Conservation (phyloP, 1,284 basidiomycete species). For the Meira nashicola region DNA sequence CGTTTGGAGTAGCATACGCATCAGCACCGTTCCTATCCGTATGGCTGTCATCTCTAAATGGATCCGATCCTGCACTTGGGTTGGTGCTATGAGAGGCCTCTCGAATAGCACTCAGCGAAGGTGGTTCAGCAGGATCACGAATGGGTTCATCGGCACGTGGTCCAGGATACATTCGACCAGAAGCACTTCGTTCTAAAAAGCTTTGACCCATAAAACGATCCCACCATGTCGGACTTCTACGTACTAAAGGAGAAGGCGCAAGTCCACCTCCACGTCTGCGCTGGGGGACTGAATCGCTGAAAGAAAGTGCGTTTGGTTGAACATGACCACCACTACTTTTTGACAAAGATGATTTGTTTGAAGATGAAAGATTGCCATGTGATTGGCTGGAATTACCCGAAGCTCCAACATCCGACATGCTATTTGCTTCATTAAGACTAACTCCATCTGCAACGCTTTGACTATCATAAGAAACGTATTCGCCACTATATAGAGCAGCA, state of each 20-base stretch:
- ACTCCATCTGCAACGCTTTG: conserved; percentile 12
- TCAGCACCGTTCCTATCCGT: no score
- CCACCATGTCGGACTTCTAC: conserved; percentile 43
- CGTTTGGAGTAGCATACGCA: no score
- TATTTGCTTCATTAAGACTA: conserved; percentile 5
- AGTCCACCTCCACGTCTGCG: conserved; percentile 12
- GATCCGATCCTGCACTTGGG: conserved; percentile 12
- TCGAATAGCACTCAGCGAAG: conserved; percentile 23
- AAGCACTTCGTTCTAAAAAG: conserved; percentile 33
- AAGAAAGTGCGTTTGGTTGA: conserved; percentile 23
- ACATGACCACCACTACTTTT: conserved; percentile 11
- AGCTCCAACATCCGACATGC: conserved; percentile 12
- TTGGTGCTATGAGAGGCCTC: conserved; percentile 25
- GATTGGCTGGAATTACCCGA: conserved; percentile 20
- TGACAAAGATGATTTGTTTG: conserved; percentile 15
- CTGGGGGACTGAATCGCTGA: conserved; percentile 21
- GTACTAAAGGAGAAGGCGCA: conserved; percentile 17
- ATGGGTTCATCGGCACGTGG: conserved; percentile 32
- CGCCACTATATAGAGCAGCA: not conserved
- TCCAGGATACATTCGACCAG: conserved; percentile 23
- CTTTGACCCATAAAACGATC: conserved; percentile 37
- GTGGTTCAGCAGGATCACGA: conserved; percentile 36
- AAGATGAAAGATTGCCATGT: conserved; percentile 22
- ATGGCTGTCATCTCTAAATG: not conserved
- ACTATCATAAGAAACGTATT: not conserved